Evolutionary conservation across 345 rosid species (phyloP).

Genomic region (Brassica carinata): DNA sequence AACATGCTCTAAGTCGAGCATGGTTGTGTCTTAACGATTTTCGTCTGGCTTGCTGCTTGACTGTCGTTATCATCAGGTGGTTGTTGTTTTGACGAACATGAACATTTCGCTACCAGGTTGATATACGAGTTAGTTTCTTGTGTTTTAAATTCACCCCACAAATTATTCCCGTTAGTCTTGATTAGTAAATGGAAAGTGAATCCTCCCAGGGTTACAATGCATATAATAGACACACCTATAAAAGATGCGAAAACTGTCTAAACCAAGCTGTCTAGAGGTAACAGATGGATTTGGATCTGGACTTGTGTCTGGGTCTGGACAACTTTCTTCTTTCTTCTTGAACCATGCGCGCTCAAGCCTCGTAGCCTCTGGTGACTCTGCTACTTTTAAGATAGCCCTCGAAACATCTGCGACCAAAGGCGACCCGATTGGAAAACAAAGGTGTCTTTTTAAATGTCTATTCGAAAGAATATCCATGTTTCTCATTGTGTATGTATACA

Average conservation of each 20-base stretch:
- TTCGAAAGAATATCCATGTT: too few species aligned
- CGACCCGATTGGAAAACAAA: too few species aligned
- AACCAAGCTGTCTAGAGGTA: slow-evolving; percentile 41
- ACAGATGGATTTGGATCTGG: slow-evolving; percentile 24
- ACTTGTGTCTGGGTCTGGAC: slow-evolving; percentile 34
- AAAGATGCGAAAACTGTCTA: slow-evolving; percentile 51
- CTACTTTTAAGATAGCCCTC: slow-evolving; percentile 46
- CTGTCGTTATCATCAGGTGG: background rate
- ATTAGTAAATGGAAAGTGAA: slow-evolving; percentile 26
- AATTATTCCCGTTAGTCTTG: background rate
- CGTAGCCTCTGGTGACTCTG: slow-evolving; percentile 36
- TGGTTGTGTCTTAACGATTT: slow-evolving; percentile 6
- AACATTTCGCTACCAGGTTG: background rate
- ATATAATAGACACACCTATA: slow-evolving; percentile 29
- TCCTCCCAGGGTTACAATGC: slow-evolving; percentile 31
- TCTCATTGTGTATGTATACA: too few species aligned
- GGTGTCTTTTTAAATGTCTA: too few species aligned
- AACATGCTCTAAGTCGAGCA: too few species aligned
- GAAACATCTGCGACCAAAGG: slow-evolving; percentile 51
- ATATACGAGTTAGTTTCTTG: slow-evolving; percentile 3
- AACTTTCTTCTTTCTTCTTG: slow-evolving; percentile 17
- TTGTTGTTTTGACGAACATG: background rate
- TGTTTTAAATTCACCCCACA: background rate
- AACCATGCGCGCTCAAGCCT: slow-evolving; percentile 39
- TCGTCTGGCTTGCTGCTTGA: background rate